Conservation (phyloP, 1,139 yeast species). For the Geotrichum aggregatum region DNA sequence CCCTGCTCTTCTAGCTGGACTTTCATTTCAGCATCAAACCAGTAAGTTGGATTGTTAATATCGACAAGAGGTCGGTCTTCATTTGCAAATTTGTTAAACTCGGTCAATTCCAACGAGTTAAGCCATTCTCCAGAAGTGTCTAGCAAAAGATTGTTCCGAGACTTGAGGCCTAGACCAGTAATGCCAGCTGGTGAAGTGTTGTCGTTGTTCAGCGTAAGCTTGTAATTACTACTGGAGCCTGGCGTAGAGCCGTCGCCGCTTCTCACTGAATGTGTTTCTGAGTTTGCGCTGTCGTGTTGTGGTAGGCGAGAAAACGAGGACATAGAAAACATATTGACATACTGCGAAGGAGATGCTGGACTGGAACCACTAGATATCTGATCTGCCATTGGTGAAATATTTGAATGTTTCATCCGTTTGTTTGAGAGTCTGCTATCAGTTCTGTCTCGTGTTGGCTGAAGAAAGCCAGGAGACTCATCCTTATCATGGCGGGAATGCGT, state of each 20-base stretch:
- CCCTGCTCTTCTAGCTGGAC: background rate
- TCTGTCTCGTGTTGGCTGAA: too few species aligned
- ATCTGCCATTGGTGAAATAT: background rate
- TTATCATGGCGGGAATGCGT: background rate
- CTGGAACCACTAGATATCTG: background rate
- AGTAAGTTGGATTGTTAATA: conserved; percentile 9
- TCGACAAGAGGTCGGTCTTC: conserved; percentile 6
- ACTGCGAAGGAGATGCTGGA: conserved; percentile 18
- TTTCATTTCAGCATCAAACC: conserved; percentile 12
- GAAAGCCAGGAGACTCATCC: too few species aligned
- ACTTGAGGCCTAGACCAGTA: conserved; percentile 5
- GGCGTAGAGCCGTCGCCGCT: background rate
- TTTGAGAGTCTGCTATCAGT: background rate
- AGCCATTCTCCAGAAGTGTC: conserved; percentile 22
- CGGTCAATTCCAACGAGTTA: conserved; percentile 18
- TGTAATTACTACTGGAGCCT: background rate
- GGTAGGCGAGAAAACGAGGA: background rate
- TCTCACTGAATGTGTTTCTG: background rate
- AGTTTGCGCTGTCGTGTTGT: background rate
- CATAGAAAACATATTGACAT: conserved; percentile 14
- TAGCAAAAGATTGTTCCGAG: conserved; percentile 14
- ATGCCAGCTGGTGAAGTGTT: background rate
- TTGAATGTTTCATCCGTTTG: conserved; percentile 2
- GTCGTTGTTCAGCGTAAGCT: background rate
- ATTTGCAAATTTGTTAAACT: conserved; percentile 15